Evolutionary conservation across 2,329 filamentous ascomycete genomes (phyloP).

Genomic region (Orbilia brochopaga): DNA sequence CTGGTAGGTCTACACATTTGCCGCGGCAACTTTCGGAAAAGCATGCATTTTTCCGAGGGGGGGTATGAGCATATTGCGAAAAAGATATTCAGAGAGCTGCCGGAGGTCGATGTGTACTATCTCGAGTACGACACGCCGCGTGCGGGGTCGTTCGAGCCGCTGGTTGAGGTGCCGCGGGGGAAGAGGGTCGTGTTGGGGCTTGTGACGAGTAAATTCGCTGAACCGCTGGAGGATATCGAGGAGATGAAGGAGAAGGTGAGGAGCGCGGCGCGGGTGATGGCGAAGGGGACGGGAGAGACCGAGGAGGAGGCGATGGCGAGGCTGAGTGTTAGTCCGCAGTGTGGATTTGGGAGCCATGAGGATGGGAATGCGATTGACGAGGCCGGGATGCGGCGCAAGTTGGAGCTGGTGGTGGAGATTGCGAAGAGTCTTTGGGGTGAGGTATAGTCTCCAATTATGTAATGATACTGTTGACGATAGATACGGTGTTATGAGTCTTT

Average conservation of each 20-base stretch:
- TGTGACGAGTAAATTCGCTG: conserved; percentile 68
- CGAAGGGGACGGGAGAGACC: conserved; percentile 69
- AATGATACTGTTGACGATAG: too few species aligned
- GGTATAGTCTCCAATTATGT: background rate
- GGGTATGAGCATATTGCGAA: conserved; percentile 71
- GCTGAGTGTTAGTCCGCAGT: conserved; percentile 73
- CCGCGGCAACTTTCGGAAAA: conserved; percentile 71
- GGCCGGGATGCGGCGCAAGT: conserved; percentile 75
- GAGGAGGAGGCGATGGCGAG: conserved; percentile 72
- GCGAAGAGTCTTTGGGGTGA: conserved; percentile 72
- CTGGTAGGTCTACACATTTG: conserved; percentile 79
- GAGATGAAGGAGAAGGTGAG: conserved; percentile 68
- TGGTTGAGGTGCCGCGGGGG: conserved; percentile 66
- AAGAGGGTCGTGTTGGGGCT: conserved; percentile 71
- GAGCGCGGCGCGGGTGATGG: conserved; percentile 71
- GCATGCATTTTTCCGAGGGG: conserved; percentile 70
- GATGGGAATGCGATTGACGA: conserved; percentile 72
- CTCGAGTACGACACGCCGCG: conserved; percentile 72
- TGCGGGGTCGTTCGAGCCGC: conserved; percentile 70
- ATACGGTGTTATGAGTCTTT: too few species aligned
- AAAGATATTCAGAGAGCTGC: conserved; percentile 69
- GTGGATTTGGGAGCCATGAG: conserved; percentile 76
- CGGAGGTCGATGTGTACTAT: conserved; percentile 72
- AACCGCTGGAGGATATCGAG: conserved; percentile 67
- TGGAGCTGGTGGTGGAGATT: conserved; percentile 72